Conservation (phyloP, 2,329 filamentous ascomycete species). For the Aspergillus sp. region DNA sequence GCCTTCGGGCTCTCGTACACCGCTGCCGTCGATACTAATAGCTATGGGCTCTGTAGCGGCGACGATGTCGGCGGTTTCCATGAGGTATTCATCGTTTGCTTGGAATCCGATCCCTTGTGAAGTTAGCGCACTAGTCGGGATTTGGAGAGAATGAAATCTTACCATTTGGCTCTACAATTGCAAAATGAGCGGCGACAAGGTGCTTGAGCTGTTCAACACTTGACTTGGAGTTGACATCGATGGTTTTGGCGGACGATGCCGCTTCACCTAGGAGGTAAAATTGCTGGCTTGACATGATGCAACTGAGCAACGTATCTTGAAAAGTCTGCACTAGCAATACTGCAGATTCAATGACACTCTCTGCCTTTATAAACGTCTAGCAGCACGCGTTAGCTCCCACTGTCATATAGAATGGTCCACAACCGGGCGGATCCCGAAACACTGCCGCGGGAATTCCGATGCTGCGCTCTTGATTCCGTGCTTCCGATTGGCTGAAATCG, state of each 20-base stretch:
- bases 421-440: background rate
- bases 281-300: background rate
- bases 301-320: too few relatives aligned
- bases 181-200: slow-evolving; percentile 29
- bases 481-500: background rate
- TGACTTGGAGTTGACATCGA: slow-evolving; percentile 22
- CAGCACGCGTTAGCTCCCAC: too few relatives aligned
- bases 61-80: slow-evolving; percentile 19
- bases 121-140: background rate
- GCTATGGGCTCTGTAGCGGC: slow-evolving; percentile 16
- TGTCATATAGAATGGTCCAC: too few relatives aligned
- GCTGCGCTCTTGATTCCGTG: background rate
- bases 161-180: slow-evolving; percentile 30
- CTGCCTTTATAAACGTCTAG: background rate
- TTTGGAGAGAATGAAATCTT: too few relatives aligned
- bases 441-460: background rate
- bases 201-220: slow-evolving; percentile 21
- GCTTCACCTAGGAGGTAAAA: slow-evolving; percentile 21
- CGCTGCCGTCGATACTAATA: slow-evolving; percentile 30
- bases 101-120: slow-evolving; percentile 24
- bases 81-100: slow-evolving; percentile 6
- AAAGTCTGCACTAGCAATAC: too few relatives aligned
- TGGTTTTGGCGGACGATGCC: slow-evolving; percentile 18
- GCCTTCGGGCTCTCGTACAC: slow-evolving; percentile 26
- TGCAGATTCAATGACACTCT: background rate